Evolutionary conservation across 2,329 filamentous ascomycete species (phyloP), one percentile per base, ranked within the genome.

Genomic region (Penicillium thymicola): DNA sequence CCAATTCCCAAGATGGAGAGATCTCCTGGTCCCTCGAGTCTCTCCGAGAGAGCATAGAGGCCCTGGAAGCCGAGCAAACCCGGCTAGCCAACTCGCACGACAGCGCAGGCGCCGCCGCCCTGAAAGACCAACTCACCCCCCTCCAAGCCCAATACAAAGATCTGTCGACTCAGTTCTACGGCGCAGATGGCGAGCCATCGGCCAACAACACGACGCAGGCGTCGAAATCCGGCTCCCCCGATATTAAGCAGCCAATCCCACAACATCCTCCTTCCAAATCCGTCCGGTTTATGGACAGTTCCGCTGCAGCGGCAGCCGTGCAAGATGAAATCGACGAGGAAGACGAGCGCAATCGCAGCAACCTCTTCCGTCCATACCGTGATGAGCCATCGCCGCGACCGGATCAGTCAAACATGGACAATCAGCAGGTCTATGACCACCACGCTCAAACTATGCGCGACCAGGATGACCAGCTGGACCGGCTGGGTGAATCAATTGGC

Each of bases 381-480:
- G 87, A 88, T 74, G 78, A 78, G 37, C 83, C 86, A 51, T 69
- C 77, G 0, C 68, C 76, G 4, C 77, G 65, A 3, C 48, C 67
- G 27, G 72, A 89, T 62, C 81, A 86, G 14, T 75, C 75, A 6
- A 72, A 76, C 10, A 80, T 96, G 70, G 81, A 83, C 70, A 97
- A 97, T 74, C 81, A 88, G 72, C 91, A 97, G 75, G 87, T 97
- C 62, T 89, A 97, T 76, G 81, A 83, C 23, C 92, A 95, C 74
- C 94, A 99, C 76, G 79, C 82, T 54, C 85, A 86, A 60, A 86
- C 96, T 27, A 79, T 99, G 37, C 82, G 83, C n/a, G 87, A 97
- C 60, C 94, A 99, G 75, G 94, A 99, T 70, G 89, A 90, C 63
- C 92, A 96, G 73, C 82, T 99, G n/a, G 93, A 97, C 72, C 81